Percentiles rank a stretch among this genome's conserved stretches.
Evolutionary conservation across 2,329 filamentous ascomycete species (phyloP).

Genomic region (Exophiala oligosperma): DNA sequence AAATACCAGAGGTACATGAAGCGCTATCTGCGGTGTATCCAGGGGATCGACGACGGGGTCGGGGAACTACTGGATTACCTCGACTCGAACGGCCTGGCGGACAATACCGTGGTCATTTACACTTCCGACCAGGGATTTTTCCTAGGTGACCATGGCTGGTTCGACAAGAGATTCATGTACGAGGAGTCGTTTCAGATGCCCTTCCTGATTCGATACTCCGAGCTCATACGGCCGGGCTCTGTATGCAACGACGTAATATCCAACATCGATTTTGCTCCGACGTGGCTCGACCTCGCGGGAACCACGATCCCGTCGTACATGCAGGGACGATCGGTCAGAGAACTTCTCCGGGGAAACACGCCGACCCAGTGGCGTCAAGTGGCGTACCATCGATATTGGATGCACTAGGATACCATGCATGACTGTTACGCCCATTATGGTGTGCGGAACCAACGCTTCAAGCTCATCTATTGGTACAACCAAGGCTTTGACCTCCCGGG

Average conservation of each 20-base stretch:
- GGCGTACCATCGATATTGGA: slow-evolving; percentile 58
- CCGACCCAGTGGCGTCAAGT: slow-evolving; percentile 52
- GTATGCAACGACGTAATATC: slow-evolving; percentile 52
- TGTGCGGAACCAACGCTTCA: slow-evolving; percentile 53
- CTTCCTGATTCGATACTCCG: slow-evolving; percentile 51
- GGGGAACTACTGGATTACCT: slow-evolving; percentile 51
- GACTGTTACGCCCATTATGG: slow-evolving; percentile 55
- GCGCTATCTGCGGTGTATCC: slow-evolving; percentile 55
- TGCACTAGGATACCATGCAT: slow-evolving; percentile 55
- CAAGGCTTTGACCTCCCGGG: slow-evolving; percentile 50
- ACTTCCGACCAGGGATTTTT: slow-evolving; percentile 59
- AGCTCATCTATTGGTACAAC: slow-evolving; percentile 60
- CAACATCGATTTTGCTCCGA: slow-evolving; percentile 57
- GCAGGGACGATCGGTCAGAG: slow-evolving; percentile 49
- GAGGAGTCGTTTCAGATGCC: slow-evolving; percentile 60
- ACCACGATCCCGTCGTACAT: slow-evolving; percentile 49
- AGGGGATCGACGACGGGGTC: slow-evolving; percentile 55
- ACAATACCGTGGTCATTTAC: slow-evolving; percentile 56
- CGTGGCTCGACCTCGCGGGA: slow-evolving; percentile 50
- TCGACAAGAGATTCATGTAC: slow-evolving; percentile 61
- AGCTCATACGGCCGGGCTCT: slow-evolving; percentile 38
- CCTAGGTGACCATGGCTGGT: slow-evolving; percentile 59
- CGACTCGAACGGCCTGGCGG: slow-evolving; percentile 42
- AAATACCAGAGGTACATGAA: slow-evolving; percentile 61
- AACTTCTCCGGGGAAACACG: slow-evolving; percentile 39